phyloP scores from a whole-genome alignment of 192 early-diverging fungal species.

The Coemansia sp. region DNA sequence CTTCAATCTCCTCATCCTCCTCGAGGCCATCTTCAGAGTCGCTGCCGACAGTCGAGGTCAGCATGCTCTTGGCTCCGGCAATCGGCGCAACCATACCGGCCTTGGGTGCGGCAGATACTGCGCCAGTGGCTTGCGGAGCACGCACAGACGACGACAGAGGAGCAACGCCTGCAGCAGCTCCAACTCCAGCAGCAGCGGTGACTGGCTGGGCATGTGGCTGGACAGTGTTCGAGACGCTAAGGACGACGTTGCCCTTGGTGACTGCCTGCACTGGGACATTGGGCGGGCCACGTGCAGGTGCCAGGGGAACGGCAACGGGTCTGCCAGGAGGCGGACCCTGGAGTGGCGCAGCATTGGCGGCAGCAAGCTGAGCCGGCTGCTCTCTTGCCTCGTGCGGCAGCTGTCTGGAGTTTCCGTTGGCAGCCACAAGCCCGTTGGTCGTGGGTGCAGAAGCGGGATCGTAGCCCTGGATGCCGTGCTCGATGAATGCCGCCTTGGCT shows the following conservation, averaged over 20 bases:
- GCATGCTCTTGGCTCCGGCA: not conserved
- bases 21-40: slow-evolving; percentile 7
- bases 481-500: slow-evolving; percentile 22
- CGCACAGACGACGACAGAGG: too few species aligned
- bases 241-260: not conserved
- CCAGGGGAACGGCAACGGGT: slow-evolving; percentile 16
- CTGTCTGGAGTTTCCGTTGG: not conserved
- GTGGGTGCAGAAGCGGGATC: slow-evolving; percentile 19
- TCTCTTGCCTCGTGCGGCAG: too few species aligned
- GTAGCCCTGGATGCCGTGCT: slow-evolving; percentile 30
- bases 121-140: not conserved
- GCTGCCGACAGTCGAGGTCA: not conserved
- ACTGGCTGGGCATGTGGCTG: slow-evolving; percentile 1
- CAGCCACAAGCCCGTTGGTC: slow-evolving; percentile 16
- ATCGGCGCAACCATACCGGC: not conserved
- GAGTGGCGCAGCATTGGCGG: not conserved
- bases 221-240: not conserved
- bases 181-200: too few species aligned
- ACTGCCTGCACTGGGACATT: slow-evolving; percentile 3
- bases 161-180: too few species aligned
- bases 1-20: slow-evolving; percentile 27
- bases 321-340: slow-evolving; percentile 6
- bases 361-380: not conserved
- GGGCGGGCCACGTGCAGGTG: slow-evolving; percentile 9
- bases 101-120: not conserved